Base-by-base conservation (phyloP, 805 yeast species). In the Suhomyces sp. region DNA sequence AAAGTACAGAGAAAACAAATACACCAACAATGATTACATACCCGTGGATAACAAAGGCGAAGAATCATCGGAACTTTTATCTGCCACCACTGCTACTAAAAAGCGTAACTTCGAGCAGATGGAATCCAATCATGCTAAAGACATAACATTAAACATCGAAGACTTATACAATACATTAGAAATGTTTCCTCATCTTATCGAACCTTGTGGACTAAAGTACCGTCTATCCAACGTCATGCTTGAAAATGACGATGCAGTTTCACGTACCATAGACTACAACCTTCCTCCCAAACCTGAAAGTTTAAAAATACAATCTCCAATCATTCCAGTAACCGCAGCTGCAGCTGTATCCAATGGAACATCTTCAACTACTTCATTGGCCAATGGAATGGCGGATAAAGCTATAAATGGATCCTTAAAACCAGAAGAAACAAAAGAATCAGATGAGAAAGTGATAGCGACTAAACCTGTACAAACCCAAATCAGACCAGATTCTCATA, bases 121-220 rank as follows among this genome's bases (percentile, higher is more conserved):
- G 38, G 45, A 45, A 14, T 36, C 28, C 24, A 18, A 32, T 19
- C 25, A 27, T 17, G 25, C 34, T 10, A 42, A 46, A 23, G 55
- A 54, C 16, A 53, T 73, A 5, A 71, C 74, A 0, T 56, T 85
- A 32, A 77, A 82, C 2, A 72, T 77, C 39, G 88, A 82, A 44
- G 93, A 85, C 51, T 49, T 84, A 50, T 70, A 69, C 51, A 82
- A 83, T 43, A 72, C 90, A 0, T 63, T 84, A 15, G 76, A 68
- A 33, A 68, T 80, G 44, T 70, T 74, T 28, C 93, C 93, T 1
- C 82, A 78, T 54, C 54, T 83, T 31, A 68, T 81, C 5, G 88
- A 84, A 46, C 82, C 85, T 3, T 67, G 74, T 43, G 87, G 88
- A 5, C 76, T 88, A 2, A 58, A 68, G 25, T 65, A 70, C 27